phyloP scores from a whole-genome alignment of 2,329 filamentous ascomycete genomes.

The Diplodia seriata region DNA sequence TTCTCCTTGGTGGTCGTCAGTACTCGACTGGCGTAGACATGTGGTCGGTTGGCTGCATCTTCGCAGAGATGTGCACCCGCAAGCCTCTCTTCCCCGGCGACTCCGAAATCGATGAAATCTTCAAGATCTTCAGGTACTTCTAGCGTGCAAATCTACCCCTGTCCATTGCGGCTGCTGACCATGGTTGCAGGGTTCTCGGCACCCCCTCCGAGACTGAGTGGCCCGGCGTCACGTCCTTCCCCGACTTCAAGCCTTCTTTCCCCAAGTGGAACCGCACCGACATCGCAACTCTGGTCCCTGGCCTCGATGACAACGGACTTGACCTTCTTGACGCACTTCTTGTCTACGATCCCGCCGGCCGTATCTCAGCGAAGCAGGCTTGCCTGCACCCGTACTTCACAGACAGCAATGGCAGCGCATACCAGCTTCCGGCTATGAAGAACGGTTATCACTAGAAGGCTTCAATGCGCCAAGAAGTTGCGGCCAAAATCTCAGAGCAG shows the following conservation, averaged over 20 bases:
- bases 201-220: slow-evolving; percentile 82
- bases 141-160: neutral
- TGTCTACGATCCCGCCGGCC: slow-evolving; percentile 84
- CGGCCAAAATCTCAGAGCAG: neutral
- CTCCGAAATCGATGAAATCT: slow-evolving; percentile 92
- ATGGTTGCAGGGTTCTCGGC: slow-evolving; percentile 64
- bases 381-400: slow-evolving; percentile 85
- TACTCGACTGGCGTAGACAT: slow-evolving; percentile 95
- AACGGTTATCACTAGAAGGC: slow-evolving; percentile 31
- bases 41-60: slow-evolving; percentile 95
- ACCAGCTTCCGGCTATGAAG: slow-evolving; percentile 37
- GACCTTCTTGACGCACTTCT: slow-evolving; percentile 75
- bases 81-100: slow-evolving; percentile 93
- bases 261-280: slow-evolving; percentile 85
- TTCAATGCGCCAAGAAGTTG: neutral
- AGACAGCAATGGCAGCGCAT: slow-evolving; percentile 52
- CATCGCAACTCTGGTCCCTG: slow-evolving; percentile 69
- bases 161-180: slow-evolving; percentile 16
- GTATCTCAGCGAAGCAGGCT: slow-evolving; percentile 88
- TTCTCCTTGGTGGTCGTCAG: slow-evolving; percentile 86
- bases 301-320: slow-evolving; percentile 74
- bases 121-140: slow-evolving; percentile 88
- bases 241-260: slow-evolving; percentile 91
- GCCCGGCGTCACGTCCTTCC: slow-evolving; percentile 93
- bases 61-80: slow-evolving; percentile 94